Conservation (phyloP, 2,329 filamentous ascomycete species). For the Colletotrichum orbiculare region DNA sequence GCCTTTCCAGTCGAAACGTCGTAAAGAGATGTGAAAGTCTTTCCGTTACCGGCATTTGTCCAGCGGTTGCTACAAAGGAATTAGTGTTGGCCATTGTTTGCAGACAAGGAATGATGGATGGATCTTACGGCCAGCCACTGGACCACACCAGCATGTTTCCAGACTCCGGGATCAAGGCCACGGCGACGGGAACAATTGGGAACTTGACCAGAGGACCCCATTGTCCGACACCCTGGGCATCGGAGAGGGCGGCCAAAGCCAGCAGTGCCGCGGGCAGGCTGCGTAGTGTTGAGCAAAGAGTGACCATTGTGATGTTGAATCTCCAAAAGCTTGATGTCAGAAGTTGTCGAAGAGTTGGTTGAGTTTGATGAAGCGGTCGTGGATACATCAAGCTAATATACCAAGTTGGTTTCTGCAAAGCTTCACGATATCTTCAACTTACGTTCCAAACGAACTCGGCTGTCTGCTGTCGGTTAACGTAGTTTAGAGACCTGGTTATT, state of each 20-base stretch:
- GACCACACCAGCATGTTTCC: slow-evolving; percentile 32
- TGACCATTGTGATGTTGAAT: slow-evolving; percentile 5
- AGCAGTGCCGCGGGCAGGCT: slow-evolving; percentile 14
- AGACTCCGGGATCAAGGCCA: slow-evolving; percentile 22
- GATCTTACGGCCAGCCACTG: slow-evolving; percentile 24
- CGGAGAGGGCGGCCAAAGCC: neutral
- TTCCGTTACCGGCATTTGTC: slow-evolving; percentile 35
- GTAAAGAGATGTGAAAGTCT: slow-evolving; percentile 24
- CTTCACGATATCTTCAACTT: no score
- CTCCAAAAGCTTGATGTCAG: neutral
- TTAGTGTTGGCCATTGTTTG: neutral
- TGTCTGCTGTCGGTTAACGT: no score
- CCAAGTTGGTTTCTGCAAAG: no score
- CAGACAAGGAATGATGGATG: neutral
- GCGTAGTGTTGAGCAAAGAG: slow-evolving; percentile 4
- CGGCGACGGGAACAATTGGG: slow-evolving; percentile 49
- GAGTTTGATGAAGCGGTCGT: neutral
- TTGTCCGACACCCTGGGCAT: slow-evolving; percentile 39
- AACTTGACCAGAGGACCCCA: slow-evolving; percentile 51
- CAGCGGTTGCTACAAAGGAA: slow-evolving; percentile 31
- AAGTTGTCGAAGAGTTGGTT: neutral
- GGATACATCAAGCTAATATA: no score
- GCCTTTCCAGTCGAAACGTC: slow-evolving; percentile 39
- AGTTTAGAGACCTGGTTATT: neutral
- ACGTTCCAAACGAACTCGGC: no score